Evolutionary conservation across 2,329 filamentous ascomycete species (phyloP), one percentile per base, ranked within the genome.

Genomic region (Fusarium fujikuroi): DNA sequence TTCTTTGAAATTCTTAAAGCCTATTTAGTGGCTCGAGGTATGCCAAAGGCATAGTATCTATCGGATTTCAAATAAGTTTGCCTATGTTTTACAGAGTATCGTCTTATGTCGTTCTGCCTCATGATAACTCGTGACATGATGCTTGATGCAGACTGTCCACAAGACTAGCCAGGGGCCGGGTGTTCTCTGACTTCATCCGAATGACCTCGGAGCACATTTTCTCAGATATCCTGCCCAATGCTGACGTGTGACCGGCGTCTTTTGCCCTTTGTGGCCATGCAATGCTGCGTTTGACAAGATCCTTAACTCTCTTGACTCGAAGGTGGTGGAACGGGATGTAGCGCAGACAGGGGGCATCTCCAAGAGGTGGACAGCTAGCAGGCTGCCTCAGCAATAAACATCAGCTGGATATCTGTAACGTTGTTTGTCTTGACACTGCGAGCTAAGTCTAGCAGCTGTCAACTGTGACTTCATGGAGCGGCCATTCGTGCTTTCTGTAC

Each of bases 401-500:
- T n/a, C 15, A 10, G 8, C 21, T 36, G n/a, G 2, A 46, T 21
- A 16, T 32, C 12, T 46, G 37, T 21, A 19, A 16, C 14, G 10
- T 16, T n/a, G 19, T 28, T 11, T 36, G n/a, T 30, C 32, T 36
- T 50, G 30, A 36, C 9, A 21, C 21, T 59, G 56, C 25, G 40
- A 60, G n/a, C 19, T 53, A 46, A 30, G 4, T 15, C 40, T 18
- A 43, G n/a, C 18, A 40, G 25, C 42, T 61, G 11, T 37, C 39
- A 21, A 7, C 4, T 7, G 21, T 12, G 28, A 15, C 11, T 32
- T 78, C 78, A 85, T 15, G 85, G 85, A 12, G 81, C 82, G 16
- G 84, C 84, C 86, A 90, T 87, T 63, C 84, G 83, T 70, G 87
- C 84, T 81, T 88, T 89, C 77, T 87, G 85, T 81, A 90, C 88